Evolutionary conservation across 2,329 filamentous ascomycete genomes (phyloP).

Genomic region (Didymella sp.): DNA sequence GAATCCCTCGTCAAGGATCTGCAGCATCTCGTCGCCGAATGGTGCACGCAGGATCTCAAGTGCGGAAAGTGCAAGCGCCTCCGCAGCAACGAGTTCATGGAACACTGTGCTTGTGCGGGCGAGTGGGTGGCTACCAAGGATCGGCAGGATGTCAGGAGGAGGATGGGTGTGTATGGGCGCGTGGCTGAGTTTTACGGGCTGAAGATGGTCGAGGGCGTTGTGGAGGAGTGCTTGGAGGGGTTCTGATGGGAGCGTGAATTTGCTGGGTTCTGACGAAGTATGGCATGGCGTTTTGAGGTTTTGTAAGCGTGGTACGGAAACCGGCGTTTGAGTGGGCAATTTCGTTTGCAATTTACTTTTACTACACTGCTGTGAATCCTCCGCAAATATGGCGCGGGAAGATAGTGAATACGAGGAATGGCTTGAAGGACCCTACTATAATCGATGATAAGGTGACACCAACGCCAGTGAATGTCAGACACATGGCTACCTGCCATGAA

Average conservation of each 20-base stretch:
- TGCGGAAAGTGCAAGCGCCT: slow-evolving; percentile 74
- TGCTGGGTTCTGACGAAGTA: not conserved
- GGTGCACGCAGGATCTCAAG: slow-evolving; percentile 89
- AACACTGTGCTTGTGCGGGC: slow-evolving; percentile 93
- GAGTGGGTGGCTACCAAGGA: slow-evolving; percentile 78
- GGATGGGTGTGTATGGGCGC: slow-evolving; percentile 72
- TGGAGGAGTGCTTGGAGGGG: slow-evolving; percentile 66
- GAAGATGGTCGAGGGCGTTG: slow-evolving; percentile 79
- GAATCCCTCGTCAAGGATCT: slow-evolving; percentile 80
- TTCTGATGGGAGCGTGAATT: slow-evolving; percentile 27
- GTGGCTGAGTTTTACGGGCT: slow-evolving; percentile 82
- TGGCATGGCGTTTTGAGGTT: not conserved
- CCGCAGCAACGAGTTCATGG: slow-evolving; percentile 90
- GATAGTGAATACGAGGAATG: too few relatives aligned
- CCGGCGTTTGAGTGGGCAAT: too few relatives aligned
- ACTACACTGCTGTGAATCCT: too few relatives aligned
- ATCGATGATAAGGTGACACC: too few relatives aligned
- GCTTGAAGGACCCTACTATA: not conserved
- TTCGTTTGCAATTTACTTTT: too few relatives aligned
- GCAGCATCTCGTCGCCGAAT: slow-evolving; percentile 76
- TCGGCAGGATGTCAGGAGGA: slow-evolving; percentile 68
- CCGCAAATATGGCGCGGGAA: too few relatives aligned
- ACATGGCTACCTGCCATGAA: not conserved
- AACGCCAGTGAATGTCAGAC: not conserved
- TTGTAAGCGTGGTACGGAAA: too few relatives aligned